Conservation (phyloP, 805 yeast species). For the Blastobotrys peoriensis region DNA sequence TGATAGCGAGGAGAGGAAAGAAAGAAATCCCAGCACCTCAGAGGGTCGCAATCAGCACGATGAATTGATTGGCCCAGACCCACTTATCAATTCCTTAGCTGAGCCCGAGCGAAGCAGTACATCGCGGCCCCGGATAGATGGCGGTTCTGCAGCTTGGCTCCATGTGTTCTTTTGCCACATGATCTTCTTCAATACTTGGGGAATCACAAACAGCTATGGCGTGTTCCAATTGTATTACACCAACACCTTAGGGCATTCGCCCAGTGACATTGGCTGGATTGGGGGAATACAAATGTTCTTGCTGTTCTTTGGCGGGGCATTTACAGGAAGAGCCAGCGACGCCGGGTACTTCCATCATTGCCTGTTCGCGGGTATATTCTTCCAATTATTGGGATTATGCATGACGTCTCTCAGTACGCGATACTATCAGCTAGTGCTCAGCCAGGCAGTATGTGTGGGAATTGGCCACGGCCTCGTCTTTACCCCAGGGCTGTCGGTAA, state of each 20-base stretch:
- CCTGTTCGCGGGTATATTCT: slow-evolving; percentile 13
- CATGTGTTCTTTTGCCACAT: not conserved
- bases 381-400: slow-evolving; percentile 18
- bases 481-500: slow-evolving; percentile 37
- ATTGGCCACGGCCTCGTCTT: slow-evolving; percentile 37
- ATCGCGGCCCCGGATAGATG: too few relatives aligned
- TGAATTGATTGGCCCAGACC: too few relatives aligned
- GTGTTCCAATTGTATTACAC: not conserved
- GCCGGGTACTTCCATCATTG: not conserved
- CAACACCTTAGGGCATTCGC: not conserved
- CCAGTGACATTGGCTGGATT: not conserved
- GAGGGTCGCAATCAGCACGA: too few relatives aligned
- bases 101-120: too few relatives aligned
- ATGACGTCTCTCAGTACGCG: slow-evolving; percentile 28
- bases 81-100: too few relatives aligned
- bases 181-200: not conserved
- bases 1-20: too few relatives aligned
- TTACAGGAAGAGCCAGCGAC: not conserved
- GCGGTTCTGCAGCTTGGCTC: not conserved
- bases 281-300: not conserved
- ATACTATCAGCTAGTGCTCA: slow-evolving; percentile 43
- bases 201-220: not conserved
- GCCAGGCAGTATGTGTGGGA: slow-evolving; percentile 43
- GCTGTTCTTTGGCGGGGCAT: not conserved
- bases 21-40: too few relatives aligned